Evolutionary conservation across 352 stramenopile species (phyloP), one percentile per base, ranked within the genome.

Genomic region (Globisporangium sylvaticum): DNA sequence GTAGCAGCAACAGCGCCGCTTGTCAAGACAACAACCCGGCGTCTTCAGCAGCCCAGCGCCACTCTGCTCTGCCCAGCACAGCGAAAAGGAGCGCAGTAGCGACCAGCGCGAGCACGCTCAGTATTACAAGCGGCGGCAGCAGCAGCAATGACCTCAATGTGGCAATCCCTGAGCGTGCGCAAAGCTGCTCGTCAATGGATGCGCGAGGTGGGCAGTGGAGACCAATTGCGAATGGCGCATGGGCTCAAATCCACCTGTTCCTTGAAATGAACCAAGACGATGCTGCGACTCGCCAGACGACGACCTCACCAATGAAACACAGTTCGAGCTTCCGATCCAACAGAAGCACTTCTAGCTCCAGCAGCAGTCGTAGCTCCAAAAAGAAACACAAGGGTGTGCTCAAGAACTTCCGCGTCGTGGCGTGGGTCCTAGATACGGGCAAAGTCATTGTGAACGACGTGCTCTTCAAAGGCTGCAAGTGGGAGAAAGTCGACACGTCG

Each of bases 161-260:
- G 7, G 8, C 3, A 20, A 12, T 15, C 5, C 18, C 37, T 1
- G 50, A 67, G 22, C 62, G 62, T 10, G 53, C 62, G 1, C 52
- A 56, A 22, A 67, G 62, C 34, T 62, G 52, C 50, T 67, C 62
- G 8, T 27, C 34, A 5, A 58, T 57, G n/a, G 52, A 48, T 53
- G 37, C 29, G 14, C 20, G 60, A 4, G 64, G 55, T 29, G 46
- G 52, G 4, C 65, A 56, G 10, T 89, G 79, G 81, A 57, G 69
- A 55, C 73, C 76, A 22, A 66, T 88, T 14, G 75, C 76, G 14
- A 65, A 77, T 20, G 81, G 77, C 29, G 76, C 70, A 18, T 83
- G 72, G 79, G 72, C 81, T 9, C 81, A 87, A 48, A 59, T 88
- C 27, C 79, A 90, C 52, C 48, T 90, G 15, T 87, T 83, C 25